These are phyloP conservation scores for Melampsora occidentalis DNA, from an alignment of 1,284 basidiomycete genomes.

Conservation along the genomic window DNA sequence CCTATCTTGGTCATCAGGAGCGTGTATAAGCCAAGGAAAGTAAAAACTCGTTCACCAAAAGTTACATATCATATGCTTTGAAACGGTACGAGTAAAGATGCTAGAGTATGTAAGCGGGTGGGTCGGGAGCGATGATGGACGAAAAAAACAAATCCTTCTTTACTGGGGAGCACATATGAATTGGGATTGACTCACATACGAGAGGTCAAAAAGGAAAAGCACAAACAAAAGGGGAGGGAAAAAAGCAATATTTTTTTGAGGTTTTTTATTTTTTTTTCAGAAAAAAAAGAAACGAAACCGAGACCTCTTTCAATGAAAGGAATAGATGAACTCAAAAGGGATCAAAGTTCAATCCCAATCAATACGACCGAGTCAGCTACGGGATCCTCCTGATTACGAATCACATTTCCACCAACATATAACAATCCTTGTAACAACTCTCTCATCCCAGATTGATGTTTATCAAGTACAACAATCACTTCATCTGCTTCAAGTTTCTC, in stretches of 20 bases:
- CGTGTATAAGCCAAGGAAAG: no score
- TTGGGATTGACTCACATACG: no score
- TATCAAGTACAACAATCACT: conserved; percentile 36
- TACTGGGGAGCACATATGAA: no score
- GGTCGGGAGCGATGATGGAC: no score
- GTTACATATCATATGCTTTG: no score
- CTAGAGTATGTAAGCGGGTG: no score
- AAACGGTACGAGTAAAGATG: no score
- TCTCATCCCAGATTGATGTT: conserved; percentile 18
- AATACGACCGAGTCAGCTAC: conserved; percentile 21
- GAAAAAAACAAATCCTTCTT: no score
- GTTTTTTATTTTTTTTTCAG: background rate
- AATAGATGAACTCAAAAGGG: conserved; percentile 1
- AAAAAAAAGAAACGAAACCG: background rate
- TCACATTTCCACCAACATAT: conserved; percentile 34
- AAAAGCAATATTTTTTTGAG: background rate
- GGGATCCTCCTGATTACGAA: conserved; percentile 27
- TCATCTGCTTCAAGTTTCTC: conserved; percentile 41
- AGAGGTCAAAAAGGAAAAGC: no score
- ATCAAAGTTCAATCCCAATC: conserved; percentile 40
- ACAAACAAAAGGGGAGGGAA: no score
- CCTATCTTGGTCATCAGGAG: no score
- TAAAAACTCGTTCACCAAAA: no score
- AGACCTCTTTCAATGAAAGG: background rate
- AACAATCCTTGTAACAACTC: conserved; percentile 41